Conservation (phyloP, 2,329 filamentous ascomycete genomes). For the Aspergillus fumigatiaffinis region DNA sequence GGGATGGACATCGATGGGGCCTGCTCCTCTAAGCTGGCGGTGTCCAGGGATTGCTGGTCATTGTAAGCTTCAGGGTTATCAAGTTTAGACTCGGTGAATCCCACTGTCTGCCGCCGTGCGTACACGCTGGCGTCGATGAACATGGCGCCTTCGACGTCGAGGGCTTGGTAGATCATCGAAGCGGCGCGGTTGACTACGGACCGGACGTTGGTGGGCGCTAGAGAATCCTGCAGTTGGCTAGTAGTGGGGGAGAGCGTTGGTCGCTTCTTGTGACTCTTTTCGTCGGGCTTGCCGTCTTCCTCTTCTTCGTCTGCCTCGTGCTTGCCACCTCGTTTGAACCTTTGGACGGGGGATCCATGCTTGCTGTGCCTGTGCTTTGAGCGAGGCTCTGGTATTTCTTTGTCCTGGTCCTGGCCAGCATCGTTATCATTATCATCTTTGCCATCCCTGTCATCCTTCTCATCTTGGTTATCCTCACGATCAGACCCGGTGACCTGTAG, state of each 20-base stretch:
- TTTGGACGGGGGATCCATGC: constrained; percentile 10
- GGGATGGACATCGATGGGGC: neutral
- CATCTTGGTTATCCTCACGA: too few relatives aligned
- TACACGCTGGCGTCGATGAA: constrained; percentile 19
- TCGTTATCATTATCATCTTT: neutral
- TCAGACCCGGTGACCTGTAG: neutral
- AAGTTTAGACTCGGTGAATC: neutral
- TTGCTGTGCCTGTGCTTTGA: neutral
- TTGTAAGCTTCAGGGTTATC: neutral
- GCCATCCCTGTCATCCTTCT: too few relatives aligned
- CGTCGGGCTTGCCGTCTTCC: neutral
- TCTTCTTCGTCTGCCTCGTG: neutral
- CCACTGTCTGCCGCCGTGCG: constrained; percentile 13
- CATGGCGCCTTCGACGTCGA: constrained; percentile 18
- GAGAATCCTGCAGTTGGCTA: constrained; percentile 11
- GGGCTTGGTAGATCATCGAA: constrained; percentile 13
- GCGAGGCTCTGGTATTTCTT: neutral
- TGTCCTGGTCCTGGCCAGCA: neutral
- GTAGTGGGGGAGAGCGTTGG: constrained; percentile 15
- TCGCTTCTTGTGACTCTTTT: constrained; percentile 3
- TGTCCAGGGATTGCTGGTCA: neutral
- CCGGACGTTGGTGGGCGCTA: constrained; percentile 14
- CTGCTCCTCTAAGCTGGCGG: neutral
- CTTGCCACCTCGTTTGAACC: constrained; percentile 5
- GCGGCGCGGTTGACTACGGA: constrained; percentile 16